A percentile compares a stretch with the other conserved stretches of the same genome.
phyloP scores from a whole-genome alignment of 306 rosid species.

The Gillenia trifoliata region DNA sequence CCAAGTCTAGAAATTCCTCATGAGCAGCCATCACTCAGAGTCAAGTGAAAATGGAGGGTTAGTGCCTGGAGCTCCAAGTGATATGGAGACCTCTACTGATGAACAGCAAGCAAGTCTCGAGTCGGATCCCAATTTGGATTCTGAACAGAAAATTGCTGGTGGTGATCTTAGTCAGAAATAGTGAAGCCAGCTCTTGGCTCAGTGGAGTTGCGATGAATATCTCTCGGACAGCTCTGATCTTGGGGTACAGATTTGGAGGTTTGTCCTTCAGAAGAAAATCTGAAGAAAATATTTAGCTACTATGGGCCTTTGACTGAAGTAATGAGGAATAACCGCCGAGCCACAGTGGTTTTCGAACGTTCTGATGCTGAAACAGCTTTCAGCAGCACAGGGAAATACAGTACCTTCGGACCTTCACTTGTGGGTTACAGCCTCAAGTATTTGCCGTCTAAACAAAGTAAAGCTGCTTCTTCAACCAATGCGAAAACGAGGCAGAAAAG shows the following conservation, averaged over 20 bases:
- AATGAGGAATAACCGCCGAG: constrained; percentile 53
- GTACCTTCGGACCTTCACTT: constrained; percentile 75
- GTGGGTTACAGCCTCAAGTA: constrained; percentile 78
- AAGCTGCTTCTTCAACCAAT: constrained; percentile 13
- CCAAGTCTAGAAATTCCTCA: constrained; percentile 35
- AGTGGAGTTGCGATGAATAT: constrained; percentile 28
- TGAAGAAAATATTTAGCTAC: constrained; percentile 53
- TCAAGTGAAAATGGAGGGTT: constrained; percentile 27
- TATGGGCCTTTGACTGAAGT: constrained; percentile 69
- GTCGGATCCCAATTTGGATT: constrained; percentile 7
- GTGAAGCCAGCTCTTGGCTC: constrained; percentile 9
- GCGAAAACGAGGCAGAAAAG: constrained; percentile 31
- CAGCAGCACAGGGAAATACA: constrained; percentile 80
- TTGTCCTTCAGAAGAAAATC: constrained; percentile 49
- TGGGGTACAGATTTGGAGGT: constrained; percentile 52
- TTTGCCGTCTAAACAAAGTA: constrained; percentile 25
- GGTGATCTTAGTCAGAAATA: constrained; percentile 24
- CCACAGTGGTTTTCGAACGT: constrained; percentile 60
- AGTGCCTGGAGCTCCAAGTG: constrained; percentile 13
- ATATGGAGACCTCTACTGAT: constrained; percentile 10
- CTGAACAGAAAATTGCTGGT: constrained; percentile 4
- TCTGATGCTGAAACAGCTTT: constrained; percentile 73
- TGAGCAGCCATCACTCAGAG: constrained; percentile 26
- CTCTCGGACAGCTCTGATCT: constrained; percentile 57
- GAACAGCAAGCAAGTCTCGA: constrained; percentile 20